A percentile compares a stretch with the other conserved stretches of the same genome.
These are phyloP conservation scores for Cubamyces lactineus DNA, from an alignment of 768 basidiomycete species.

Conservation along the genomic window DNA sequence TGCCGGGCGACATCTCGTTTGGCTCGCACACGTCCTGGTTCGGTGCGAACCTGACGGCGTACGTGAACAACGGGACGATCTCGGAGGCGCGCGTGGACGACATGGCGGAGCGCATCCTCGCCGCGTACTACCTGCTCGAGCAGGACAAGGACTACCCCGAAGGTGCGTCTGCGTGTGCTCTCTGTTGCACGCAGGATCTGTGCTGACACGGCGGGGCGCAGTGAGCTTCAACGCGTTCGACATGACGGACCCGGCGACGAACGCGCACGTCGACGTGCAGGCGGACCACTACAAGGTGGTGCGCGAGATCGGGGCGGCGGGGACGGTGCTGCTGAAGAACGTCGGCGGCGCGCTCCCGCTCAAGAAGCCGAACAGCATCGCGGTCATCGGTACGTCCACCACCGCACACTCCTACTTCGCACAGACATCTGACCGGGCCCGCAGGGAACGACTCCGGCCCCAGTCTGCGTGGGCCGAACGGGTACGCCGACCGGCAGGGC, in stretches of 20 bases:
- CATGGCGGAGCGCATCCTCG: conserved; percentile 82
- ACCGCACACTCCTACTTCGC: neutral
- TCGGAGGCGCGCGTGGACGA: conserved; percentile 68
- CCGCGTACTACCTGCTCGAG: conserved; percentile 66
- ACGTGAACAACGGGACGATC: conserved; percentile 74
- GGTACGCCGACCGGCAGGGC: conserved; percentile 44
- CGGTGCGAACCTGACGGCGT: conserved; percentile 67
- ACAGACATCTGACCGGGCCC: neutral
- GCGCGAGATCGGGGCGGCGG: conserved; percentile 72
- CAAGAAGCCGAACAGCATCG: conserved; percentile 58
- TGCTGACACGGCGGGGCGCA: neutral
- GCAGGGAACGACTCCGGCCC: conserved; percentile 54
- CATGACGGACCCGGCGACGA: conserved; percentile 52
- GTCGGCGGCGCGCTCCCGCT: conserved; percentile 57
- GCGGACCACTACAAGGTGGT: conserved; percentile 69
- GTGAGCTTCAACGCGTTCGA: conserved; percentile 75
- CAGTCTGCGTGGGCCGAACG: conserved; percentile 50
- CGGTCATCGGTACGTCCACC: conserved; percentile 60
- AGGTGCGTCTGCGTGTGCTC: conserved; percentile 20
- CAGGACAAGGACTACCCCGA: conserved; percentile 69
- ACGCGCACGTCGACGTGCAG: conserved; percentile 69
- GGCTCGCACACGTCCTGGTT: conserved; percentile 59
- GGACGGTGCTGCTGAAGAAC: conserved; percentile 81
- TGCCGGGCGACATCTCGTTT: conserved; percentile 65
- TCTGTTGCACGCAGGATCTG: neutral